Base-by-base conservation (phyloP, 2,329 filamentous ascomycete species). In the Apiospora kogelbergensis region DNA sequence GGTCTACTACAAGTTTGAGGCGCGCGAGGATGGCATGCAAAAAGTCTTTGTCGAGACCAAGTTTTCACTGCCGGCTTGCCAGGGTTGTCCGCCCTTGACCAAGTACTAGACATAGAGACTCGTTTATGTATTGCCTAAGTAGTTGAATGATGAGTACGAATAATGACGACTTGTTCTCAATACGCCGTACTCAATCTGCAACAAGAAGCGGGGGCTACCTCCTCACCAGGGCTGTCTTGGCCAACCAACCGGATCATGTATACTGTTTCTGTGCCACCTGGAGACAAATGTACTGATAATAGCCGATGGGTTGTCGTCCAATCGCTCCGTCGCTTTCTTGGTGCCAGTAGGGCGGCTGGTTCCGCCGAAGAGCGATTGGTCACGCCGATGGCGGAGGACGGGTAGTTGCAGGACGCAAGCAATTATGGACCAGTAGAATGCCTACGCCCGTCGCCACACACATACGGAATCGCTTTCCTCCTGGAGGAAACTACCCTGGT, bases 31-130 rank as follows among this genome's bases (percentile, higher is more conserved):
- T 74, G 83, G 84, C 3, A 92, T 97, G 85, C 93, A 97, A 80
- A 97, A 97, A 85, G 87, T 96, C 1, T 97, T 86, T 77, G 84
- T 87, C 1, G 83, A 89, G 81, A 90, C 88, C 2, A 86, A 83
- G 76, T 88, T 87, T 69, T 89, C 86, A 1, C 78, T 81, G 37
- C 86, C 86, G 0, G 77, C 80, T 17, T 81, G 81, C 1, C 68
- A 74, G 26, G 84, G 82, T 0, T 81, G 79, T 17, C 85, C 85
- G 0, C 74, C 79, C 71, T 71, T 87, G 72, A 87, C 81, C 6
- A 80, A 70, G 11, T 85, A 80, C 26, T 65, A 24, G 5, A 44
- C 37, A 15, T 15, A 42, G 9, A 9, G 37, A 10, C 37, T 10
- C 10, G 37, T 40, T n/a, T n/a, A n/a, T n/a, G n/a, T n/a, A n/a